Base-by-base conservation (phyloP, 148 eudicot species). In the Vaccinium vitisidaea region DNA sequence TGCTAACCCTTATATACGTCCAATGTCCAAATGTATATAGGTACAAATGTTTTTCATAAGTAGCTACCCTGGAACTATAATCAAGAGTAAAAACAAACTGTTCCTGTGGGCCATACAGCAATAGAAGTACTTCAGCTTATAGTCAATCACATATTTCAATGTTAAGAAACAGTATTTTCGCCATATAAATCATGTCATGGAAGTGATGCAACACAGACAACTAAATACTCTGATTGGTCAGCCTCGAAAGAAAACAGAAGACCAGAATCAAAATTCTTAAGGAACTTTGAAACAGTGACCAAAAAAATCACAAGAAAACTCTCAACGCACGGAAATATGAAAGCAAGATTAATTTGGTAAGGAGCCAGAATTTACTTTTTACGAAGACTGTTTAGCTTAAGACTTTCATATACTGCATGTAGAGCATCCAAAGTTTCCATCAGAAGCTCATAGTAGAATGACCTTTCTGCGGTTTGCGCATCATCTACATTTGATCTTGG, bases 361-460 rank as follows among this genome's bases (percentile, higher is more conserved):
- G 80, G 54, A 82, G 25, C 79, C 81, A 23, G 73, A 82, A 48
- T 79, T 87, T 89, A 94, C 98, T 93, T 86, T 88, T 90, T 97
- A 27, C 95, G 99, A 85, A 94, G 98, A 87, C 89, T 91, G 76
- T 92, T 88, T 58, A 97, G 90, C 88, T 97, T 97, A 83, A 95
- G 92, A 89, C 92, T 93, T 92, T 97, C 99, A 87, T 95, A 97
- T 46, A 97, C 93, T 49, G 98, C 95, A 88, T 97, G 99, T 90
- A 97, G 87, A 63, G 90, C 80, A 88, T 92, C 93, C 90, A 97
- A 89, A 84, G 92, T 95, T 87, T 93, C 94, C 25, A 84, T 84
- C 88, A 94, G 86, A 83, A 94, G 88, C 79, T 92, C 88, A 65
- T 75, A 9, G 83, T 83, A 79, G 58, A 85, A 90, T 83, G 90